These are phyloP conservation scores for Manihot esculenta DNA, from an alignment of 441 rosid species.

Conservation along the genomic window DNA sequence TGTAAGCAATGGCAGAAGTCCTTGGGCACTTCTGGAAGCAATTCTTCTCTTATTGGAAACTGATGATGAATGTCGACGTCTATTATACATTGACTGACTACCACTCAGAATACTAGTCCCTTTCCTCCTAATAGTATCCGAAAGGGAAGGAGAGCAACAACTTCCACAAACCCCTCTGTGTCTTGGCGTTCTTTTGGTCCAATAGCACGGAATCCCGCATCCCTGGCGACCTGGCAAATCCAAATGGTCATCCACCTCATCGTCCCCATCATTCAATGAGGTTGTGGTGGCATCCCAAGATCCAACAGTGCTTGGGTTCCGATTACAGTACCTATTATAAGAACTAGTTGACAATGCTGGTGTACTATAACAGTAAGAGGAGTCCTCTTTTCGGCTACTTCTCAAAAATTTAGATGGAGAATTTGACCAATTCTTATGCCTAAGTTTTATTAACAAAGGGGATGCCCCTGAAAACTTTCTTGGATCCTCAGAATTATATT, in stretches of 20 bases:
- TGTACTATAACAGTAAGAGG: constrained; percentile 75
- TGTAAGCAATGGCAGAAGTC: constrained; percentile 79
- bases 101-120: constrained; percentile 89
- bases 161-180: constrained; percentile 72
- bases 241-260: constrained; percentile 69
- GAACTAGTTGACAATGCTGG: constrained; percentile 90
- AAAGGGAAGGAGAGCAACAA: constrained; percentile 91
- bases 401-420: constrained; percentile 61
- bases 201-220: constrained; percentile 95
- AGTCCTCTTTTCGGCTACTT: constrained; percentile 56
- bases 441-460: constrained; percentile 62
- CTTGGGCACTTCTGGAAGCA: constrained; percentile 68
- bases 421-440: constrained; percentile 65
- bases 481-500: constrained; percentile 61
- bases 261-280: constrained; percentile 71
- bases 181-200: constrained; percentile 81
- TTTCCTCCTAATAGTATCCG: constrained; percentile 84
- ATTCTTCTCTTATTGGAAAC: constrained; percentile 47
- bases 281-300: constrained; percentile 92
- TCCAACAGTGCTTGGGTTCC: constrained; percentile 66
- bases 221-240: constrained; percentile 88
- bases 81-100: constrained; percentile 57
- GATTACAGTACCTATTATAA: constrained; percentile 54
- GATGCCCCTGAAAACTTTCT: constrained; percentile 57
- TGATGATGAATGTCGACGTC: constrained; percentile 50